These are phyloP conservation scores for Elongisporangium prolatum DNA, from an alignment of 352 stramenopile genomes.

Conservation along the genomic window DNA sequence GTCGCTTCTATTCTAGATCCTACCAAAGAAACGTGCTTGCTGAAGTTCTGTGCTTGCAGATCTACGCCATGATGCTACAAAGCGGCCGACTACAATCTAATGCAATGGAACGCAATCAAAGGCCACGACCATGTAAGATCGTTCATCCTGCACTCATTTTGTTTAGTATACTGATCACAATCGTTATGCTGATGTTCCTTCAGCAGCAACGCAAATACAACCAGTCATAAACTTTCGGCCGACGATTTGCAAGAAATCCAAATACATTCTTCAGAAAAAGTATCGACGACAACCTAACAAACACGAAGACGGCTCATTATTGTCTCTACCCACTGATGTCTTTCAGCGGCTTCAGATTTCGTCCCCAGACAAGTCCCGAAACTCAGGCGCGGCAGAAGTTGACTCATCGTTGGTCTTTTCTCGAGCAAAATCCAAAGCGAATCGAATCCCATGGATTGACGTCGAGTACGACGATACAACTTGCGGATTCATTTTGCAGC, in stretches of 20 bases:
- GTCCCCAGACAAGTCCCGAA: constrained; percentile 5
- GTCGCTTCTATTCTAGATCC: not conserved
- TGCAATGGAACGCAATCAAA: constrained; percentile 16
- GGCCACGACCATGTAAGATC: constrained; percentile 12
- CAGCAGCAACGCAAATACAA: constrained; percentile 6
- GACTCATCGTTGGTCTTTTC: not conserved
- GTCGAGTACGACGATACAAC: constrained; percentile 23
- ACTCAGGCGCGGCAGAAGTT: not conserved
- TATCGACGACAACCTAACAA: constrained; percentile 10
- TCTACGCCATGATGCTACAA: constrained; percentile 41
- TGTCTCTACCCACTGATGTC: constrained; percentile 13
- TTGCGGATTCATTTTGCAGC: constrained; percentile 41
- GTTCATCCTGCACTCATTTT: not conserved
- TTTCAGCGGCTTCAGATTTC: constrained; percentile 25
- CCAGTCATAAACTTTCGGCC: constrained; percentile 31
- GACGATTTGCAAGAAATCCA: constrained; percentile 37
- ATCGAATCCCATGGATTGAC: constrained; percentile 26
- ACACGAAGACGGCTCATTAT: not conserved
- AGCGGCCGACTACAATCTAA: constrained; percentile 27
- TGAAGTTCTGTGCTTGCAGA: constrained; percentile 15
- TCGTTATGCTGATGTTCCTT: not conserved
- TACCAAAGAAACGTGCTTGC: not conserved
- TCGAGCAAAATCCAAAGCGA: not conserved
- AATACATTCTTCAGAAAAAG: constrained; percentile 26
- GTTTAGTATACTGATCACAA: not conserved